Base-by-base conservation (phyloP, 2,329 filamentous ascomycete genomes). In the Falciphora oryzae region DNA sequence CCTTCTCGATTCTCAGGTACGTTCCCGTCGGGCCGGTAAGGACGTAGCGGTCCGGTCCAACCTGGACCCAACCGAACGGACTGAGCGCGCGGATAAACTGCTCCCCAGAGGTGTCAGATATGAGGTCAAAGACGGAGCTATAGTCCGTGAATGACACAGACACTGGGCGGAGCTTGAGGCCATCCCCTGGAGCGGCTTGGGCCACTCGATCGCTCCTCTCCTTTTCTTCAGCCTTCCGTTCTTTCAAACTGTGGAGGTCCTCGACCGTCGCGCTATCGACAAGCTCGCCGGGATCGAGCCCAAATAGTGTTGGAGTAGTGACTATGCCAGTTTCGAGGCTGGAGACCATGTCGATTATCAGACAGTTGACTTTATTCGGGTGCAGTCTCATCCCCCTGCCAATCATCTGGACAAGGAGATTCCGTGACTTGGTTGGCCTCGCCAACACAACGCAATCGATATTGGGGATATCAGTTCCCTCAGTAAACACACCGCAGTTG, bases 401-500 rank as follows among this genome's bases (percentile, higher is more conserved):
- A 67, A 99, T 97, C 95, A 99, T 99, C 76, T 99, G 95, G 0
- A 98, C 87, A 1, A 99, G 85, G 2, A 99, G 80, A 70, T 97
- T 98, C n/a, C 91, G 87, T 22, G 95, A 98, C 69, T 89, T 88
- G 1, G 95, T 99, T 0, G 95, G 95, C 29, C 95, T 83, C 4
- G 90, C 93, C 11, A 99, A 83, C 11, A 99, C 74, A 29, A 99
- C 86, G 73, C 95, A 98, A 78, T 99, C 95, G 69, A 99, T 91
- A 73, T 96, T 97, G 7, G 96, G 95, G 38, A 99, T 97, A 72
- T 99, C 95, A 0, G 95, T 99, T 2, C 95, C 95, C 78, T 99
- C 95, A 0, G 94, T 98, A 72, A 97, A 98, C 57, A 99, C 91
- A 11, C 93, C 93, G 72, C 95, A 98, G 74, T 99, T 99, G 63